phyloP scores from a whole-genome alignment of 1,284 basidiomycete species.

The Porodaedalea pini region DNA sequence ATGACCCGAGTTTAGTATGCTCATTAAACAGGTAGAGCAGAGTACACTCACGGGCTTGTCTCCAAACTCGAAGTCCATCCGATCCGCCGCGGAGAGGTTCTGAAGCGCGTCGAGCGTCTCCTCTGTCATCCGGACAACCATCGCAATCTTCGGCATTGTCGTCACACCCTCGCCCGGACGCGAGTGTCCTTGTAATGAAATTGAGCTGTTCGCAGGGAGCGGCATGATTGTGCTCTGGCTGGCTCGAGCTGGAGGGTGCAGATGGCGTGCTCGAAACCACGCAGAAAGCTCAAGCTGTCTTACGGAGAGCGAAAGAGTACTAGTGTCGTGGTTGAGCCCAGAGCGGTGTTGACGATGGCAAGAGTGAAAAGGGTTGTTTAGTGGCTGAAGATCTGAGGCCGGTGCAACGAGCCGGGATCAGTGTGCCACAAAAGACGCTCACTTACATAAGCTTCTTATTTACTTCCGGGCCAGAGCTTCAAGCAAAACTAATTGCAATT shows the following conservation, averaged over 20 bases:
- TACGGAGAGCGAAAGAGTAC: too few species aligned
- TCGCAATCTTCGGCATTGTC: conserved; percentile 62
- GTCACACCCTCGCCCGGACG: conserved; percentile 50
- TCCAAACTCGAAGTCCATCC: conserved; percentile 58
- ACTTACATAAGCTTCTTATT: too few species aligned
- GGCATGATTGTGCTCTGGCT: conserved; percentile 45
- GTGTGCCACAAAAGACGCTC: too few species aligned
- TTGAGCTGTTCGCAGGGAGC: conserved; percentile 47
- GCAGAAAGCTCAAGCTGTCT: too few species aligned
- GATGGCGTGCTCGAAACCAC: conserved; percentile 16
- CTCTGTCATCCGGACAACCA: conserved; percentile 66
- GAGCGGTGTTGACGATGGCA: too few species aligned
- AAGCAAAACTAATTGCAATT: too few species aligned
- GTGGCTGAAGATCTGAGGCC: too few species aligned
- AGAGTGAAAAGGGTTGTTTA: too few species aligned
- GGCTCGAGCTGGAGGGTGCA: background rate
- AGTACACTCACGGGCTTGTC: conserved; percentile 46
- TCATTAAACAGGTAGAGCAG: background rate
- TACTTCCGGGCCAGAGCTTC: too few species aligned
- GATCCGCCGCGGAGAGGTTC: conserved; percentile 41
- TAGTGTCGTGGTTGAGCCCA: too few species aligned
- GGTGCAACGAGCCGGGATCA: too few species aligned
- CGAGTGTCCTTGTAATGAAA: conserved; percentile 55
- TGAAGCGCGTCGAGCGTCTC: conserved; percentile 66
- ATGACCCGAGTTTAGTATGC: background rate